phyloP scores from a whole-genome alignment of 2,329 filamentous ascomycete genomes.

The Penicillium nordicum region DNA sequence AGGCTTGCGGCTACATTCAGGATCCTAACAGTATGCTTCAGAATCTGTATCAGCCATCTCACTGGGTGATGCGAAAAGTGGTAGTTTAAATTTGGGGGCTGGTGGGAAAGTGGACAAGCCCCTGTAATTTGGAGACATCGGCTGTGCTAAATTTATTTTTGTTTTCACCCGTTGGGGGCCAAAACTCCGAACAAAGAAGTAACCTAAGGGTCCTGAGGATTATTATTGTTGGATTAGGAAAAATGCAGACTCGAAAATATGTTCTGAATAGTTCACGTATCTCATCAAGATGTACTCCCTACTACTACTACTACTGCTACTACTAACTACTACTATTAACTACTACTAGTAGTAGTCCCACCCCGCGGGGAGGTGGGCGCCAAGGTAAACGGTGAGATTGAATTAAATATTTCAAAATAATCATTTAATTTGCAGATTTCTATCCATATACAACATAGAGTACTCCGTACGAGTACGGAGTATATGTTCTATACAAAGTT shows the following conservation, averaged over 20 bases:
- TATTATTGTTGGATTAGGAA: background rate
- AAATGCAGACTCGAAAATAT: background rate
- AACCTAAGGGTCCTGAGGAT: background rate
- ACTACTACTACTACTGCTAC: no score
- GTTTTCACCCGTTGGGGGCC: background rate
- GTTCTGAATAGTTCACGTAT: background rate
- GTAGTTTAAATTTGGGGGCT: background rate
- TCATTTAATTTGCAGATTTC: background rate
- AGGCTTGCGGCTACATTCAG: conserved; percentile 71
- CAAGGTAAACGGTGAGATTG: conserved; percentile 1
- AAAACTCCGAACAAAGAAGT: background rate
- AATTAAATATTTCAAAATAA: background rate
- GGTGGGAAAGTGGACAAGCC: background rate
- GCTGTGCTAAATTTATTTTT: background rate
- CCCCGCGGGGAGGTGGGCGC: background rate
- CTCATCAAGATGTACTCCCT: background rate
- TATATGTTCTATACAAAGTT: no score
- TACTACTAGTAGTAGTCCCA: no score
- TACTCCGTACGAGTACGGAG: background rate
- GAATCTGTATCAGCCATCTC: conserved; percentile 73
- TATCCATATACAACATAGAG: background rate
- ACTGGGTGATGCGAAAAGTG: conserved; percentile 79
- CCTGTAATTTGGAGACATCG: background rate
- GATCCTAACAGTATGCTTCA: conserved; percentile 81
- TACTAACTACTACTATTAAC: no score